Evolutionary conservation across 1,284 basidiomycete species (phyloP).

Genomic region (Microstroma glucosiphilum): DNA sequence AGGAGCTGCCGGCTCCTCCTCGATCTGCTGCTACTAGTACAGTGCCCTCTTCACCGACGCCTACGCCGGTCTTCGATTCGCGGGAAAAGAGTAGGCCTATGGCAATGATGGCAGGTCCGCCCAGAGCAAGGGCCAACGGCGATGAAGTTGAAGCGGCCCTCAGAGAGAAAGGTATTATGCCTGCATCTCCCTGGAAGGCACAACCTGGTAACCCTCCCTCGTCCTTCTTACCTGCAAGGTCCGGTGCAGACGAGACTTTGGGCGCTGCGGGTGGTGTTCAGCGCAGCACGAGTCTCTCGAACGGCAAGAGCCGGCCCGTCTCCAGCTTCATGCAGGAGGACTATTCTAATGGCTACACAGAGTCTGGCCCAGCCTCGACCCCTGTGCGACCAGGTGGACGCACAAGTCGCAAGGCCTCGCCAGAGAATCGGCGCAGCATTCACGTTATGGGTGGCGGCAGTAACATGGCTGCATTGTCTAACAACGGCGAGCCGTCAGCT

Average conservation of each 20-base stretch:
- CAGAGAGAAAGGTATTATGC: slow-evolving; percentile 21
- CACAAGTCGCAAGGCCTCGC: slow-evolving; percentile 7
- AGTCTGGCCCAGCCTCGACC: no score
- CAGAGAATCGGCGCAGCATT: slow-evolving; percentile 19
- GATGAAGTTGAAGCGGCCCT: slow-evolving; percentile 43
- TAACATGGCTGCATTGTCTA: background rate
- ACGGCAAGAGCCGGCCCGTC: background rate
- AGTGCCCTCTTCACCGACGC: slow-evolving; percentile 18
- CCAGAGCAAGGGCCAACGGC: slow-evolving; percentile 40
- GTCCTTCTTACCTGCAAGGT: background rate
- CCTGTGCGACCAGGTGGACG: no score
- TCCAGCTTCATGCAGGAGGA: no score
- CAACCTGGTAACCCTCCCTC: background rate
- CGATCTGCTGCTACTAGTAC: slow-evolving; percentile 4
- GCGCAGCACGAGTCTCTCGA: background rate
- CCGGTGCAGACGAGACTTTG: background rate
- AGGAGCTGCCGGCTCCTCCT: slow-evolving; percentile 20
- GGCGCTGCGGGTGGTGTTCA: background rate
- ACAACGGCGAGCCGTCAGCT: background rate
- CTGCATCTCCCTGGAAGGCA: background rate
- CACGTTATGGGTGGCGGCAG: slow-evolving; percentile 16
- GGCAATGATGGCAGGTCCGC: slow-evolving; percentile 43
- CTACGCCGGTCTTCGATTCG: slow-evolving; percentile 49
- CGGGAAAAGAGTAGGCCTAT: slow-evolving; percentile 45
- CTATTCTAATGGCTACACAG: no score